phyloP scores from a whole-genome alignment of 2,329 filamentous ascomycete genomes.

The Sarocladium strictum region DNA sequence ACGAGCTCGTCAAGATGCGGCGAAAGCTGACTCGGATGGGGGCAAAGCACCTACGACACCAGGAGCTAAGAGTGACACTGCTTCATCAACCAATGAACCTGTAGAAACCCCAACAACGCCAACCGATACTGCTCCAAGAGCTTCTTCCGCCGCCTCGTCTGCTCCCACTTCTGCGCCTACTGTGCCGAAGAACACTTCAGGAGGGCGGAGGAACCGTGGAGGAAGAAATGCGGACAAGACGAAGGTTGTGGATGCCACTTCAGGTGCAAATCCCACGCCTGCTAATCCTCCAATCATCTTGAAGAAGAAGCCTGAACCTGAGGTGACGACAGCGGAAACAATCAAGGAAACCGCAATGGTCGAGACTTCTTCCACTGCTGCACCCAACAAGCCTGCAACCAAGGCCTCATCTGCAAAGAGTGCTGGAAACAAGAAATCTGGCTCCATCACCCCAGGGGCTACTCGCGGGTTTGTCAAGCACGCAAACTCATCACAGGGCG shows the following conservation, averaged over 20 bases:
- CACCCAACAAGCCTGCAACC: constrained; percentile 16
- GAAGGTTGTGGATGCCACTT: constrained; percentile 28
- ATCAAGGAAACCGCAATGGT: background rate
- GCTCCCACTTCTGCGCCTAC: background rate
- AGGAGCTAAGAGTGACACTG: constrained; percentile 23
- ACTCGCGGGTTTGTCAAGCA: constrained; percentile 74
- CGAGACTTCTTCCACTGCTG: constrained; percentile 12
- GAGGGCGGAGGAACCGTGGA: constrained; percentile 26
- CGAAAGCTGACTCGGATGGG: constrained; percentile 47
- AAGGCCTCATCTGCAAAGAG: constrained; percentile 16
- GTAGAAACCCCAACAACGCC: background rate
- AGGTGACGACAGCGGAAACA: constrained; percentile 2
- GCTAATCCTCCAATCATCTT: constrained; percentile 32
- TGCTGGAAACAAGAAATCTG: constrained; percentile 24
- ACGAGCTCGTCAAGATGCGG: constrained; percentile 52
- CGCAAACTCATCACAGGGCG: constrained; percentile 82
- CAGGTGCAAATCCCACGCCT: constrained; percentile 19
- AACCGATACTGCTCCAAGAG: background rate
- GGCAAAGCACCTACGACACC: constrained; percentile 25
- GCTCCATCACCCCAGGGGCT: constrained; percentile 33
- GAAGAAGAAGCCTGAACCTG: constrained; percentile 33
- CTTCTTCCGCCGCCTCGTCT: constrained; percentile 13
- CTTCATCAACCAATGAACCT: background rate
- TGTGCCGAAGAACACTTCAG: background rate
- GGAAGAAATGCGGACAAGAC: constrained; percentile 33